Percentiles rank a stretch among this genome's conserved stretches.
Conservation (phyloP, 192 early-diverging fungal genomes). For the Funneliformis geosporum region DNA sequence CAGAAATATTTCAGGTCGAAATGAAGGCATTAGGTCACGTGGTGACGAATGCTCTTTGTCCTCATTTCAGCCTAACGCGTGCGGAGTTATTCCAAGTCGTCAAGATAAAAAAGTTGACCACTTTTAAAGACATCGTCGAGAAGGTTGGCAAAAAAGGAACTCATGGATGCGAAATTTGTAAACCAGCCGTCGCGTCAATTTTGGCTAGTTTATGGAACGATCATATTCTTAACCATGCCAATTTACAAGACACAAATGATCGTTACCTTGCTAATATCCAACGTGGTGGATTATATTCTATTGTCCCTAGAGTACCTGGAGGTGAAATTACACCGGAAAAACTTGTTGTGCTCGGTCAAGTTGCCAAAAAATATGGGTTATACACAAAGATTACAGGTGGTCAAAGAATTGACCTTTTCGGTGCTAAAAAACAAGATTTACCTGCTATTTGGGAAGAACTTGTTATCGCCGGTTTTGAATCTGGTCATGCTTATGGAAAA, state of each 20-base stretch:
- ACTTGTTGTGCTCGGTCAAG: slow-evolving; percentile 56
- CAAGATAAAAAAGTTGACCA: slow-evolving; percentile 55
- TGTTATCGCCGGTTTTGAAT: slow-evolving; percentile 63
- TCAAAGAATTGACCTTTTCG: slow-evolving; percentile 70
- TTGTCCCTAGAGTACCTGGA: slow-evolving; percentile 64
- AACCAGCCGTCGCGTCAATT: slow-evolving; percentile 65
- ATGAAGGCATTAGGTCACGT: slow-evolving; percentile 57
- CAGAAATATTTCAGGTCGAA: slow-evolving; percentile 60
- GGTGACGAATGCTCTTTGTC: slow-evolving; percentile 58
- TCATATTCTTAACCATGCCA: slow-evolving; percentile 55
- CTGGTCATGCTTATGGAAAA: slow-evolving; percentile 72
- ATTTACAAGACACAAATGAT: slow-evolving; percentile 71
- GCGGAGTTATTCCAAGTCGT: slow-evolving; percentile 62
- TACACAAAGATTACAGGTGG: slow-evolving; percentile 74
- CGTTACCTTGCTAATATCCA: slow-evolving; percentile 71
- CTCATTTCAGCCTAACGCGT: slow-evolving; percentile 62
- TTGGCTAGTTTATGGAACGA: slow-evolving; percentile 66
- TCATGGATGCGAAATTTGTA: slow-evolving; percentile 63
- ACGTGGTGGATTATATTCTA: slow-evolving; percentile 65
- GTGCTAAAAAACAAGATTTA: slow-evolving; percentile 65
- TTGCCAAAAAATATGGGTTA: slow-evolving; percentile 63
- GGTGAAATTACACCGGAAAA: slow-evolving; percentile 73
- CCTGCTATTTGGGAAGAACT: slow-evolving; percentile 69
- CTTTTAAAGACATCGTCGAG: slow-evolving; percentile 55
- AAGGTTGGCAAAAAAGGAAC: slow-evolving; percentile 43